These are phyloP conservation scores for Polygonum aviculare DNA, from an alignment of 148 eudicot species.

Conservation along the genomic window DNA sequence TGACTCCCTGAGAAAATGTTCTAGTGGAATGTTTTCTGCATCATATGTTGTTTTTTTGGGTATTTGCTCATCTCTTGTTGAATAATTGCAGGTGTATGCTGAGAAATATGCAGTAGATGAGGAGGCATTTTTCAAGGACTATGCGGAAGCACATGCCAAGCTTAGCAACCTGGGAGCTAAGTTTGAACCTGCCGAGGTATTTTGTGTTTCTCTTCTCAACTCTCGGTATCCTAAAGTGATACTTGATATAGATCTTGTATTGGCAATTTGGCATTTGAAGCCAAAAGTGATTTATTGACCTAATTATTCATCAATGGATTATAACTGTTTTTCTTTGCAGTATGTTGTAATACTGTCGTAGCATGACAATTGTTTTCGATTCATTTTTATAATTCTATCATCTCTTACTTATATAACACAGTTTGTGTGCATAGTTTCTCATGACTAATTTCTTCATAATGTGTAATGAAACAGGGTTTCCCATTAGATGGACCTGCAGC, in stretches of 20 bases:
- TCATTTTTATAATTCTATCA: background rate
- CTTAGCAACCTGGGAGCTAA: constrained; percentile 96
- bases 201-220: constrained; percentile 10
- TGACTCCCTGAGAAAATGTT: background rate
- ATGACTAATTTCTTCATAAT: background rate
- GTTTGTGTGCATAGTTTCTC: no score
- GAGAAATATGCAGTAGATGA: constrained; percentile 90
- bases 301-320: background rate
- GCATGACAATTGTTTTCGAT: background rate
- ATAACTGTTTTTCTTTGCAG: background rate
- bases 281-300: background rate
- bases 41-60: background rate
- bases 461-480: constrained; percentile 3
- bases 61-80: background rate
- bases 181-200: constrained; percentile 89
- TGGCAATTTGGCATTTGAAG: background rate
- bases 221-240: background rate
- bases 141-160: constrained; percentile 96
- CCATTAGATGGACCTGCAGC: background rate
- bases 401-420: no score
- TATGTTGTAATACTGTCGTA: background rate
- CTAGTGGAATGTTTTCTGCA: background rate
- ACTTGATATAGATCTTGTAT: background rate
- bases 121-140: constrained; percentile 83
- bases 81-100: constrained; percentile 62